phyloP scores from a whole-genome alignment of 1,284 basidiomycete genomes.

The Hortiboletus rubellus region DNA sequence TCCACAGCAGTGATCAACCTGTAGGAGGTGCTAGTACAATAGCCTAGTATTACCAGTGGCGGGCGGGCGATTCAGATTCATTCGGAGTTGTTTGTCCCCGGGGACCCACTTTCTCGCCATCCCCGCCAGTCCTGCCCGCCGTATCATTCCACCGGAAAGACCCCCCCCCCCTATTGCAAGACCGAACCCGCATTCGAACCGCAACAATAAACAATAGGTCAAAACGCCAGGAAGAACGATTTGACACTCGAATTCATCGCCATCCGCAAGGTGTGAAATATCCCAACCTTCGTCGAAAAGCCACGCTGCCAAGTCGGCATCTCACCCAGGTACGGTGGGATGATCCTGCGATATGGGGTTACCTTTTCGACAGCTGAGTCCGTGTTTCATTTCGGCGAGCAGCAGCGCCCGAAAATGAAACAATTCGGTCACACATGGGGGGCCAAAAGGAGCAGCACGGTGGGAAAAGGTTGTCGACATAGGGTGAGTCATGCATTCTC shows the following conservation, averaged over 20 bases:
- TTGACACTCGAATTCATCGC: not conserved
- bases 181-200: not conserved
- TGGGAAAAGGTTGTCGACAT: constrained; percentile 8
- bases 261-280: not conserved
- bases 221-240: not conserved
- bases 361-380: not conserved
- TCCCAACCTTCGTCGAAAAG: constrained; percentile 1
- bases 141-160: not conserved
- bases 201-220: not conserved
- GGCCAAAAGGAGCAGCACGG: constrained; percentile 12
- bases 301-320: not conserved
- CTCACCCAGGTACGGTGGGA: not conserved
- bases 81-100: no score
- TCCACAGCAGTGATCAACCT: no score
- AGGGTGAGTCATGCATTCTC: not conserved
- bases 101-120: not conserved
- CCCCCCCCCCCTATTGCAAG: not conserved
- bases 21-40: no score
- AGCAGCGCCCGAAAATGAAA: not conserved
- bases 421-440: not conserved
- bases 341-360: constrained; percentile 1
- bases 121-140: not conserved
- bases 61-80: no score
- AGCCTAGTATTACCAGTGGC: no score
- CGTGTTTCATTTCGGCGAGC: constrained; percentile 2